Evolutionary conservation across 2,329 filamentous ascomycete genomes (phyloP).

Genomic region (Curvularia spicifera): DNA sequence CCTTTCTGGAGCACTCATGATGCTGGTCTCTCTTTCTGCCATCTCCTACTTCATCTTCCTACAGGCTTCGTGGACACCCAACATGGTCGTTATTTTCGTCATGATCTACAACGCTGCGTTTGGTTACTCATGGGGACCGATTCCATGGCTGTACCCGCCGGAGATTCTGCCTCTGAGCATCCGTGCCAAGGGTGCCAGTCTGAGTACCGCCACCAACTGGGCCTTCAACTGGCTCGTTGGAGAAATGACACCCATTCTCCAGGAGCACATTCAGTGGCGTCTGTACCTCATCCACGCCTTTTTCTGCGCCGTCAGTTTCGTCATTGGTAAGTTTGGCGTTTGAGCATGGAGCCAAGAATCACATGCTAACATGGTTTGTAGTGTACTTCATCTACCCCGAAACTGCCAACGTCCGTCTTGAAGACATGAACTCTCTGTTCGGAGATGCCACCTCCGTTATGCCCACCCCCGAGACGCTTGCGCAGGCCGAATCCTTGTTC

Average conservation of each 20-base stretch:
- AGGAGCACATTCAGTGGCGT: slow-evolving; percentile 91
- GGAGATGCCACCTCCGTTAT: slow-evolving; percentile 88
- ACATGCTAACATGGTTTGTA: slow-evolving; percentile 51
- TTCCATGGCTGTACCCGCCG: slow-evolving; percentile 98
- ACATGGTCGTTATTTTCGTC: slow-evolving; percentile 88
- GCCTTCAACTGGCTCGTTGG: slow-evolving; percentile 98
- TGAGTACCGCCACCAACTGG: slow-evolving; percentile 97
- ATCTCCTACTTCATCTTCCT: slow-evolving; percentile 97
- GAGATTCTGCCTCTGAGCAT: slow-evolving; percentile 97
- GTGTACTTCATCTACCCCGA: slow-evolving; percentile 98
- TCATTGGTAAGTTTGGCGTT: slow-evolving; percentile 76
- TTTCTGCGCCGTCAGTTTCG: slow-evolving; percentile 93
- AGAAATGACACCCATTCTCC: slow-evolving; percentile 90
- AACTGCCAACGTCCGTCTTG: slow-evolving; percentile 90
- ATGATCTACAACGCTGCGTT: slow-evolving; percentile 99
- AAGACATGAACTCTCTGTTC: slow-evolving; percentile 96
- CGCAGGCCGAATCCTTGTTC: slow-evolving; percentile 83
- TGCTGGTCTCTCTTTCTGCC: slow-evolving; percentile 83
- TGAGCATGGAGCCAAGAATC: background rate
- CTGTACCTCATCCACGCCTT: slow-evolving; percentile 95
- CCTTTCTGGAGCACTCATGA: slow-evolving; percentile 84
- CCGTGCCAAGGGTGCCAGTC: slow-evolving; percentile 92
- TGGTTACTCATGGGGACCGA: slow-evolving; percentile 96
- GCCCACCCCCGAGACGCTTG: slow-evolving; percentile 76
- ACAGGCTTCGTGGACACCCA: slow-evolving; percentile 77